Evolutionary conservation across 176 grass and related monocot genomes (phyloP).

Genomic region (Juncus inflexus): DNA sequence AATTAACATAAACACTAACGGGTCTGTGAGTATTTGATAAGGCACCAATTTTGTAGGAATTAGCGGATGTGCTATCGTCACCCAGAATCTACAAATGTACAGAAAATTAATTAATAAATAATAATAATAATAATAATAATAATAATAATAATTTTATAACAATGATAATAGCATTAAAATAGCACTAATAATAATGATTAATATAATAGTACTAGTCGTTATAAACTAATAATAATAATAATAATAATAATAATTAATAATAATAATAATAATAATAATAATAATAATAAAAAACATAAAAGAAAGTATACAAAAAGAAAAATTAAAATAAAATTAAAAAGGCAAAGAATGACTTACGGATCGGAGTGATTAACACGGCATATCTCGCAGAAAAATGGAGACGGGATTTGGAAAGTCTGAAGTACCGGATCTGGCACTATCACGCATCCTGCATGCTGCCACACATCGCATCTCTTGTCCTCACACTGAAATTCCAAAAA

Average conservation of each 20-base stretch:
- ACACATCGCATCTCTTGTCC: conserved; percentile 52
- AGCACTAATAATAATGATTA: too few relatives aligned
- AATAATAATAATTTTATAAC: conserved; percentile 10
- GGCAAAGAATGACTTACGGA: conserved; percentile 42
- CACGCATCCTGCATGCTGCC: conserved; percentile 81
- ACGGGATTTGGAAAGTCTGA: conserved; percentile 48
- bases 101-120: not conserved
- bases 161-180: conserved; percentile 1
- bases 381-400: conserved; percentile 77
- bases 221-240: too few relatives aligned
- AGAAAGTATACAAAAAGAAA: conserved; percentile 11
- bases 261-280: too few relatives aligned
- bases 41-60: conserved; percentile 56
- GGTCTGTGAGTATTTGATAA: conserved; percentile 61
- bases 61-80: conserved; percentile 60
- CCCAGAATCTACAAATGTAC: conserved; percentile 59
- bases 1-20: conserved; percentile 39
- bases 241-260: not conserved
- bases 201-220: not conserved
- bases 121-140: too few relatives aligned
- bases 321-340: conserved; percentile 8
- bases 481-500: conserved; percentile 60
- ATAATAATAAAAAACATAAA: conserved; percentile 1
- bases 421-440: conserved; percentile 63
- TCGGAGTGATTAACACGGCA: conserved; percentile 77